Evolutionary conservation across 1,284 basidiomycete species (phyloP).

Genomic region (Meira miltonrushii): DNA sequence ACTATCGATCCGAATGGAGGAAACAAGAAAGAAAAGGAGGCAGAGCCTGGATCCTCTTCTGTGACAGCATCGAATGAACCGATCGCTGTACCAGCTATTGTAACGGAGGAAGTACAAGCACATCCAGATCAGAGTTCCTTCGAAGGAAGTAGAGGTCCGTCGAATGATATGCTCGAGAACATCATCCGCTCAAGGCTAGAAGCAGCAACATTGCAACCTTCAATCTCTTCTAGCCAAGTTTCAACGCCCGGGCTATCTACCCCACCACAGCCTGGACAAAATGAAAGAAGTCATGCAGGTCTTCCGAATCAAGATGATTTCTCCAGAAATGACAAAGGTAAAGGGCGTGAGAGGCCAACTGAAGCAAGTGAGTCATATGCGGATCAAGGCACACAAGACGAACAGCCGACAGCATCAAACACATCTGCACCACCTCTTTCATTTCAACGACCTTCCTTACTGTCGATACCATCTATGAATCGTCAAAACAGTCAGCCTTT

Average conservation of each 20-base stretch:
- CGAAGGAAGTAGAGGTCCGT: not conserved
- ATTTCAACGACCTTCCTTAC: no score
- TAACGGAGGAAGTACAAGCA: not conserved
- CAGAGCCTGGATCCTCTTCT: not conserved
- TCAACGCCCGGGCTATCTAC: not conserved
- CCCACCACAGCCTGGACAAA: not conserved
- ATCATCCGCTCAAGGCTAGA: not conserved
- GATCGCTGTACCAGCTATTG: not conserved
- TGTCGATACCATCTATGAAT: not conserved
- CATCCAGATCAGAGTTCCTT: not conserved
- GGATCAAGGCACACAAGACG: not conserved
- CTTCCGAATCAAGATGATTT: not conserved
- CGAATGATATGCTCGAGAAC: not conserved
- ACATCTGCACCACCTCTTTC: not conserved
- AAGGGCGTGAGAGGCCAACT: not conserved
- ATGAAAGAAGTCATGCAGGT: not conserved
- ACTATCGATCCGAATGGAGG: constrained; percentile 7
- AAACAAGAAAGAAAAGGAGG: constrained; percentile 1
- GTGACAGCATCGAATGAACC: not conserved
- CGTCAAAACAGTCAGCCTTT: not conserved
- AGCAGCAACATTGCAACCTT: not conserved
- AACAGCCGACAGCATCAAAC: not conserved
- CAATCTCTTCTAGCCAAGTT: not conserved
- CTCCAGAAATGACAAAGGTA: not conserved
- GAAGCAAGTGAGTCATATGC: not conserved